Evolutionary conservation across 2,329 filamentous ascomycete genomes (phyloP).

Genomic region (Chrysosporium keratinophilum): DNA sequence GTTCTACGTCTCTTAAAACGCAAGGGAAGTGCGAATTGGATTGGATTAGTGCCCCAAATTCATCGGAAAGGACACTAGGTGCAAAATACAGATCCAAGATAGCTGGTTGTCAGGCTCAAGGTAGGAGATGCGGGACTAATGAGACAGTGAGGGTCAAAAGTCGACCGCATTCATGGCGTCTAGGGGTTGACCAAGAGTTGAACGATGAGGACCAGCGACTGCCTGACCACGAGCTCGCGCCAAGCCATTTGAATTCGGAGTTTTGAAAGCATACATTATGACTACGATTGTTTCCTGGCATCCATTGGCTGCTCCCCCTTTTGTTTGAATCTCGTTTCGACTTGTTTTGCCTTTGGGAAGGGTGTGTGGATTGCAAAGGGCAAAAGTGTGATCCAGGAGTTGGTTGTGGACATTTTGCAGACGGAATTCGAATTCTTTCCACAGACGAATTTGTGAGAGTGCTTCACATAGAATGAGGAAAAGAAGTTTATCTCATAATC

Average conservation of each 20-base stretch:
- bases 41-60: not conserved
- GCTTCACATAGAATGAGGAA: too few species aligned
- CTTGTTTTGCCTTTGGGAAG: too few species aligned
- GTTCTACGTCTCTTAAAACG: slow-evolving; percentile 18
- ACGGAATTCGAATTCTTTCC: too few species aligned
- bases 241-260: not conserved
- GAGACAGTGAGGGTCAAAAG: not conserved
- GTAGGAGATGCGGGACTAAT: not conserved
- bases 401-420: too few species aligned
- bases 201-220: not conserved
- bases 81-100: not conserved
- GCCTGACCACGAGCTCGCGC: not conserved
- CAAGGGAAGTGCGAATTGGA: slow-evolving; percentile 20
- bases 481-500: too few species aligned
- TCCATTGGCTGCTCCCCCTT: too few species aligned
- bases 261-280: not conserved
- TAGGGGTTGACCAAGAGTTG: not conserved
- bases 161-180: slow-evolving; percentile 4
- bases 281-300: too few species aligned
- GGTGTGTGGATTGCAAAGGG: too few species aligned
- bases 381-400: too few species aligned
- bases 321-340: not conserved
- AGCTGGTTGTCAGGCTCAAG: not conserved
- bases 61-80: not conserved
- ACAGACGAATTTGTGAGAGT: too few species aligned